Percentiles rank a stretch among this genome's conserved stretches.
Evolutionary conservation across 2,329 filamentous ascomycete species (phyloP).

Genomic region (Fusarium musae): DNA sequence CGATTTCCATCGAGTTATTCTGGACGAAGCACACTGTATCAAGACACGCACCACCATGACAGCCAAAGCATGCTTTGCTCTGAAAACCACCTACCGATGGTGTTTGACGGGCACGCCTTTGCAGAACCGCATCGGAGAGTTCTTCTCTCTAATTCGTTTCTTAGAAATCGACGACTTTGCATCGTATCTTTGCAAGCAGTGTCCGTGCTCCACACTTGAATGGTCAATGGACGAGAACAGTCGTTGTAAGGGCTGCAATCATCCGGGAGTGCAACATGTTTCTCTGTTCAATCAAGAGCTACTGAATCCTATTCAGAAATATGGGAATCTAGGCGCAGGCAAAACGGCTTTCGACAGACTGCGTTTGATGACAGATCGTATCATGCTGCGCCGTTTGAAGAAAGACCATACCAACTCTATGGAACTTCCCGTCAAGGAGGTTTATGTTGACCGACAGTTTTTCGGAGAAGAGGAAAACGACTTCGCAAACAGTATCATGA

Average conservation of each 20-base stretch:
- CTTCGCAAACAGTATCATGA: constrained; percentile 96
- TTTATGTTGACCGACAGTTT: constrained; percentile 92
- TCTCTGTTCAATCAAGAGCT: constrained; percentile 92
- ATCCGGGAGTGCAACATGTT: constrained; percentile 57
- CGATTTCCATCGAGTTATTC: constrained; percentile 87
- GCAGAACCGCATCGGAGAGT: constrained; percentile 96
- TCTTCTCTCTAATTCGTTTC: constrained; percentile 94
- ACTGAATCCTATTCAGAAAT: constrained; percentile 80
- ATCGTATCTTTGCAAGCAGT: constrained; percentile 92
- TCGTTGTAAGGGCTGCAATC: constrained; percentile 73
- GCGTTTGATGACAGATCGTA: constrained; percentile 86
- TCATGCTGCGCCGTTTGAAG: constrained; percentile 97
- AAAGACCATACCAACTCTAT: constrained; percentile 92
- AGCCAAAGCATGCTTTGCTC: constrained; percentile 92
- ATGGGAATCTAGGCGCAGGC: constrained; percentile 70
- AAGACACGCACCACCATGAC: constrained; percentile 90
- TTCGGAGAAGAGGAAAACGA: constrained; percentile 97
- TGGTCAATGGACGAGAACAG: constrained; percentile 82
- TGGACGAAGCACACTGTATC: constrained; percentile 97
- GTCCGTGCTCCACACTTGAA: constrained; percentile 81
- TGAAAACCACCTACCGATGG: constrained; percentile 91
- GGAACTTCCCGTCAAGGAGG: constrained; percentile 95
- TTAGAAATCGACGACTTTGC: constrained; percentile 89
- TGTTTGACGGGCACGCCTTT: constrained; percentile 94
- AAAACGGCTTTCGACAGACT: constrained; percentile 81